phyloP scores from a whole-genome alignment of 805 yeast species.

The Phaffomyces antillensis region DNA sequence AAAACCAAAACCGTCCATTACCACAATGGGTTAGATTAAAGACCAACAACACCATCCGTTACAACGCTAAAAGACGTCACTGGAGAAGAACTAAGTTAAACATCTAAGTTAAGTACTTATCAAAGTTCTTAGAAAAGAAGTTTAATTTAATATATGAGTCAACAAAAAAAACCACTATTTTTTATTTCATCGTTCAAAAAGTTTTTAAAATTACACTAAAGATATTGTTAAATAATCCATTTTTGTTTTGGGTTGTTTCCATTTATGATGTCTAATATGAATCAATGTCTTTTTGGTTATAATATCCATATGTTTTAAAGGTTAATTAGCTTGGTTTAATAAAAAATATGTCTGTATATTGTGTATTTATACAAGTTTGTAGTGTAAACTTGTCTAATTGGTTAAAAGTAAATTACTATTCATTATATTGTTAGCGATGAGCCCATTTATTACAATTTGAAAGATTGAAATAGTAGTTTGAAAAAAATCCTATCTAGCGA shows the following conservation, averaged over 20 bases:
- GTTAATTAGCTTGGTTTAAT: conserved; percentile 3
- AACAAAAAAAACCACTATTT: conserved; percentile 5
- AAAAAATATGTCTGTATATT: conserved; percentile 21
- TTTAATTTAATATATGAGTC: conserved; percentile 6
- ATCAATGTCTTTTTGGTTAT: conserved; percentile 1
- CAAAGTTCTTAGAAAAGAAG: neutral
- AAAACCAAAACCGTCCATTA: conserved; percentile 98
- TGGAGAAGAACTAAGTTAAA: conserved; percentile 99
- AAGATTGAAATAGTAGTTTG: no score
- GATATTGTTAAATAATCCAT: neutral
- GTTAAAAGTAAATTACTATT: no score
- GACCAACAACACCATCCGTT: conserved; percentile 96
- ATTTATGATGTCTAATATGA: neutral
- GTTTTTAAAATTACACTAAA: conserved; percentile 1
- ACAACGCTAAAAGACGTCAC: conserved; percentile 99
- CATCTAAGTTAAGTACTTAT: conserved; percentile 49
- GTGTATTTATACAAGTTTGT: conserved; percentile 8
- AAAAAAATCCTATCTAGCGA: no score
- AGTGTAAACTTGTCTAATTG: neutral
- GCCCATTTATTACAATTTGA: no score
- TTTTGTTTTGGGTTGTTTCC: no score
- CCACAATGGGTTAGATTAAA: conserved; percentile 99
- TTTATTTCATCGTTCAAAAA: neutral
- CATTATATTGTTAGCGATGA: no score
- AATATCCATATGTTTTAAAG: conserved; percentile 1